These are phyloP conservation scores for Ceratocystiopsis minuta DNA, from an alignment of 2,329 filamentous ascomycete genomes.

Conservation along the genomic window DNA sequence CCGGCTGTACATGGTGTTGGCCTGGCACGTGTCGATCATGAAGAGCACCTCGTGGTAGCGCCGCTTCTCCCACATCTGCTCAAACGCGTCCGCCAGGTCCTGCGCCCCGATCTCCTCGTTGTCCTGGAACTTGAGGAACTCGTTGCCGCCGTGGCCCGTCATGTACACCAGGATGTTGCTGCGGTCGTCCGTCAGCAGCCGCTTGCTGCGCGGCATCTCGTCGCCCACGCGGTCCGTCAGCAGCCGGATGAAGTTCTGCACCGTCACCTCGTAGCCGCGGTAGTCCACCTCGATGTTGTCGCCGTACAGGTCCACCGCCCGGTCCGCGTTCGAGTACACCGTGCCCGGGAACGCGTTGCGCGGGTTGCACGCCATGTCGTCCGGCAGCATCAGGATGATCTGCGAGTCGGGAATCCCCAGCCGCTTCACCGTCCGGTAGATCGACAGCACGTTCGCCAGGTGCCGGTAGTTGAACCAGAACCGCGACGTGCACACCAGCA, in stretches of 20 bases:
- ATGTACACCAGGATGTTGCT: conserved; percentile 98
- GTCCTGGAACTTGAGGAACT: conserved; percentile 97
- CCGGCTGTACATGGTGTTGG: conserved; percentile 97
- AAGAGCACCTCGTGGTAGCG: conserved; percentile 96
- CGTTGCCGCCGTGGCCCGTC: conserved; percentile 95
- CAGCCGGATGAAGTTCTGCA: conserved; percentile 94
- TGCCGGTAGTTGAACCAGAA: conserved; percentile 99
- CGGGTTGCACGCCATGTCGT: conserved; percentile 99
- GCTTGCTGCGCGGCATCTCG: conserved; percentile 87
- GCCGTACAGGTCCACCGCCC: conserved; percentile 87
- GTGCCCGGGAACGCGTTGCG: conserved; percentile 95
- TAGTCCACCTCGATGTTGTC: conserved; percentile 99
- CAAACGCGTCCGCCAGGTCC: conserved; percentile 90
- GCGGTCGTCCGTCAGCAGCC: conserved; percentile 80
- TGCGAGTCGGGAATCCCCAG: conserved; percentile 95
- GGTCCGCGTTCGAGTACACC: conserved; percentile 95
- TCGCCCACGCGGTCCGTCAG: conserved; percentile 87
- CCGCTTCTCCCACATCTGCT: conserved; percentile 99
- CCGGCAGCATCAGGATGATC: conserved; percentile 98
- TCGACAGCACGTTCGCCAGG: conserved; percentile 88
- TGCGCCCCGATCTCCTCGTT: conserved; percentile 94
- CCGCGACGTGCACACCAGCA: conserved; percentile 92
- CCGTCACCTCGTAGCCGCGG: conserved; percentile 91
- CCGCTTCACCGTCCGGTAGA: conserved; percentile 95
- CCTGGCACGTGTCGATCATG: conserved; percentile 99